These are phyloP conservation scores for Podaxis sp. DNA, from an alignment of 768 basidiomycete species.

Conservation along the genomic window DNA sequence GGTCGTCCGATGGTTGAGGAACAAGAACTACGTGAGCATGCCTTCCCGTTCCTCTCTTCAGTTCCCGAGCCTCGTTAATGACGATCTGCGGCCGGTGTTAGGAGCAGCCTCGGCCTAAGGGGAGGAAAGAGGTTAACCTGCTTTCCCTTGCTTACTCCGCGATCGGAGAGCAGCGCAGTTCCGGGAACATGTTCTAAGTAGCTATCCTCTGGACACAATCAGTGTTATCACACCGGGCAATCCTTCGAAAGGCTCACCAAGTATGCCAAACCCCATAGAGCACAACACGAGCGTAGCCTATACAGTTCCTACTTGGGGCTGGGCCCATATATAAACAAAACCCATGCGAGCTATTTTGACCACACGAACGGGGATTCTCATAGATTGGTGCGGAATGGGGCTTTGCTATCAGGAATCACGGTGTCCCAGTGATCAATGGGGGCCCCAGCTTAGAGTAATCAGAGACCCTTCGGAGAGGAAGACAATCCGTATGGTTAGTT, in stretches of 20 bases:
- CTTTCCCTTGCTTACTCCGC: slow-evolving; percentile 34
- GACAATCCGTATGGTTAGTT: background rate
- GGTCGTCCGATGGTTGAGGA: slow-evolving; percentile 45
- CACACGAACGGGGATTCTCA: background rate
- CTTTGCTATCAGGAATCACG: too few species aligned
- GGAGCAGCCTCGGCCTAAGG: background rate
- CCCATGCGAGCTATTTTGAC: background rate
- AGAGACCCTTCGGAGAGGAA: background rate
- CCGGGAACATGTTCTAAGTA: slow-evolving; percentile 38
- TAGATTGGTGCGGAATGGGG: background rate
- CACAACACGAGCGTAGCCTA: background rate
- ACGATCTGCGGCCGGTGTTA: slow-evolving; percentile 22
- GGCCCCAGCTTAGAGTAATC: background rate
- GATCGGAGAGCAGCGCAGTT: slow-evolving; percentile 40
- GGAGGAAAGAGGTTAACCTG: slow-evolving; percentile 20
- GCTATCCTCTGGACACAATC: slow-evolving; percentile 30
- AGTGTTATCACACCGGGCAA: background rate
- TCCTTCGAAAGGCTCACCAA: slow-evolving; percentile 25
- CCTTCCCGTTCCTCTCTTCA: slow-evolving; percentile 39
- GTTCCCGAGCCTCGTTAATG: slow-evolving; percentile 30
- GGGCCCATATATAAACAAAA: background rate
- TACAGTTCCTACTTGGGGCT: background rate
- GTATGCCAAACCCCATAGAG: slow-evolving; percentile 36
- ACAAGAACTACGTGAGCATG: slow-evolving; percentile 39
- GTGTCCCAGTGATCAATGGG: background rate